These are phyloP conservation scores for Apiotrichum porosum DNA, from an alignment of 1,284 basidiomycete species.

Conservation along the genomic window DNA sequence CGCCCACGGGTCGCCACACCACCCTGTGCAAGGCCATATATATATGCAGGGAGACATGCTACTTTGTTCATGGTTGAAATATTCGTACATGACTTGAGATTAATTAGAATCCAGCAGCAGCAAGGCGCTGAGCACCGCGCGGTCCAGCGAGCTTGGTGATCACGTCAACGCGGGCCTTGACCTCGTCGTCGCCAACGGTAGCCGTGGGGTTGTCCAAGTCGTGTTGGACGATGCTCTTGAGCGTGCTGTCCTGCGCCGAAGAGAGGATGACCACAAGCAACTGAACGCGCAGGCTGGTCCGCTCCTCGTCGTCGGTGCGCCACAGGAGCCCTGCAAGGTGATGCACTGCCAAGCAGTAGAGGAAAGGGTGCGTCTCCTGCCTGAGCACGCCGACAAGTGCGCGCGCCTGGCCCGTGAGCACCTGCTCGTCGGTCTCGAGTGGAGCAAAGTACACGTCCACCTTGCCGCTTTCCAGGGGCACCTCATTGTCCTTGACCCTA, in stretches of 20 bases:
- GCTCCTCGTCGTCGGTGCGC: conserved; percentile 42
- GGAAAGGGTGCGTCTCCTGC: conserved; percentile 52
- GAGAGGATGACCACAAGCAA: conserved; percentile 12
- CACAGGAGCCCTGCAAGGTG: conserved; percentile 74
- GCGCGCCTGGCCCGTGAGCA: conserved; percentile 55
- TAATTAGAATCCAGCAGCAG: not conserved
- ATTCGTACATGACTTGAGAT: too few species aligned
- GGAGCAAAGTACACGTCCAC: conserved; percentile 66
- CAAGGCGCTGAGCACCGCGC: conserved; percentile 3
- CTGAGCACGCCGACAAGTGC: conserved; percentile 43
- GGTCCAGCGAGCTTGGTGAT: conserved; percentile 4
- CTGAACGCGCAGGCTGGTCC: conserved; percentile 6
- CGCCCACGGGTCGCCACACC: too few species aligned
- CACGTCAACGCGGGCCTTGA: not conserved
- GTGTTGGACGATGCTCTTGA: conserved; percentile 3
- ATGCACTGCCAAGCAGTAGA: conserved; percentile 68
- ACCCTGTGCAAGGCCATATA: too few species aligned
- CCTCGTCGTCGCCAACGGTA: not conserved
- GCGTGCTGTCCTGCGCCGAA: conserved; percentile 1
- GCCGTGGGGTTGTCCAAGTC: not conserved
- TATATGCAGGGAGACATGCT: too few species aligned
- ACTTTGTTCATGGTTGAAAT: too few species aligned
- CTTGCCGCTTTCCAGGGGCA: conserved; percentile 36
- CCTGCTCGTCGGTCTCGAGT: conserved; percentile 60
- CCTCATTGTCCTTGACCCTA: conserved; percentile 39